Evolutionary conservation across 495 filamentous ascomycete genomes (phyloP), one percentile per base, ranked within the genome.

Genomic region (Letharia lupina): DNA sequence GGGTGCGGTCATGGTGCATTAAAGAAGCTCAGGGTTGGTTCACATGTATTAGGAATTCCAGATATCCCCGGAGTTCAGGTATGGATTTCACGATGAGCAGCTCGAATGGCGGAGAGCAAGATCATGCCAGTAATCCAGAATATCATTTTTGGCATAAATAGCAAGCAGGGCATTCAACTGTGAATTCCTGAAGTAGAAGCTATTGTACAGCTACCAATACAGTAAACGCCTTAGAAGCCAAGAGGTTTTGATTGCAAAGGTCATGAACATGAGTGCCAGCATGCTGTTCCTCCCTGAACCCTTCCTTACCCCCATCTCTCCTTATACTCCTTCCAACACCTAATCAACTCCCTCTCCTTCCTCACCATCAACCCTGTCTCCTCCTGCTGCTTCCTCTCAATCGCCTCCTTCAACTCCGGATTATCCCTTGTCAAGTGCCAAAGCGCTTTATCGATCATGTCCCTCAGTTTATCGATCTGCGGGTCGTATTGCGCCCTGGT

Each of bases 1-100:
- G 42, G 78, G 81, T 50, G 70, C 78, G 20, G 75, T 82, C 7
- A 82, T 83, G 82, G 82, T 81, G 50, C 82, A 84, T 73, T 84
- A 75, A 69, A 70, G 57, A 44, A 45, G 23, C 13, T 20, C 40
- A 37, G 16, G 37, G 31, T 60, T 60, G 1, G 15, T 59, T 8
- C 23, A n/a, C n/a, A 37, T 52, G 54, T 35, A 10, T 64, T 39
- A 66, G 41, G 47, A 61, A 47, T 39, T 41, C 33, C 45, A 62
- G 54, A 67, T 67, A 62, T 67, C 60, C 65, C 48, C 11, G 60
- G 65, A 61, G 64, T 66, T 56, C 23, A 40, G 45, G 45, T 16
- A 20, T 40, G 28, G 64, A 45, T 61, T 44, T 45, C 52, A 66
- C 41, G 20, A 52, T 9, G 44, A 54, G 58, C 37, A 33, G 40